Evolutionary conservation across 140 eudicot genomes (phyloP).

Genomic region (Flaveria floridana): DNA sequence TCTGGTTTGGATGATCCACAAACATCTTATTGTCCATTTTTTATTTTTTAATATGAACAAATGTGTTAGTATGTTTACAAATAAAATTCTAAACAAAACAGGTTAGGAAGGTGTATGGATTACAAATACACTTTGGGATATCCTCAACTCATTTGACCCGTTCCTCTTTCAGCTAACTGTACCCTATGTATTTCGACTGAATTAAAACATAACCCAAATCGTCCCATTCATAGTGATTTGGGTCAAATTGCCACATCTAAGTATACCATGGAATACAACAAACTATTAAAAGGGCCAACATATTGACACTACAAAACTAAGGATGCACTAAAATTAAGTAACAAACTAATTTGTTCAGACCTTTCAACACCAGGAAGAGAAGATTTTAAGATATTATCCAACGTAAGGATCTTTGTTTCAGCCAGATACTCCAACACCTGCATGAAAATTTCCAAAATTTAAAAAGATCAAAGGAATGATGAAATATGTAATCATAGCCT

Average conservation of each 20-base stretch:
- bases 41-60: not conserved
- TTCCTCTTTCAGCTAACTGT: not conserved
- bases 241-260: not conserved
- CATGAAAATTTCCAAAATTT: slow-evolving; percentile 3
- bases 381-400: slow-evolving; percentile 68
- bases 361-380: slow-evolving; percentile 78
- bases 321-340: not conserved
- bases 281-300: not conserved
- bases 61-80: not conserved
- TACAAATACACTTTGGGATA: not conserved
- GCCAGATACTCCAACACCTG: slow-evolving; percentile 89
- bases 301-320: slow-evolving; percentile 1
- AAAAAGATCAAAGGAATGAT: not conserved
- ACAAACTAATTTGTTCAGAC: slow-evolving; percentile 39
- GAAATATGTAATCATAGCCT: not conserved
- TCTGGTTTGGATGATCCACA: not conserved
- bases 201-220: not conserved
- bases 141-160: not conserved
- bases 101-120: not conserved
- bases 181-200: not conserved
- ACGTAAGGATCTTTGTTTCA: slow-evolving; percentile 61
- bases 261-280: not conserved
- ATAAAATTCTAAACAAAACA: not conserved
- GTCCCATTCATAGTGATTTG: not conserved
- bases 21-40: not conserved